These are phyloP conservation scores for Stagonosporopsis cucurbitacearum DNA, from an alignment of 2,329 filamentous ascomycete genomes.

Conservation along the genomic window DNA sequence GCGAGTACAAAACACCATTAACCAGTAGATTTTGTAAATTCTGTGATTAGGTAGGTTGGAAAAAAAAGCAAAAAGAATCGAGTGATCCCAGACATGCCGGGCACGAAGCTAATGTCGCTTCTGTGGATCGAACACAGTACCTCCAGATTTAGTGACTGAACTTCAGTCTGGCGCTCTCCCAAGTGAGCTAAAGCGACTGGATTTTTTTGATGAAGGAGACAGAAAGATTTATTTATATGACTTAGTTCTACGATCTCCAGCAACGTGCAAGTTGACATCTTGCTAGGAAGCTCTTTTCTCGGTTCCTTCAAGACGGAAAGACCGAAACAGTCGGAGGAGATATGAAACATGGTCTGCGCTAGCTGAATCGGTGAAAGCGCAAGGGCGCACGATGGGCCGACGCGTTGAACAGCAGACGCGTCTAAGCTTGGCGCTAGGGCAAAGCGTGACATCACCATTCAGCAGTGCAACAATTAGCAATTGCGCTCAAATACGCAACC, in stretches of 20 bases:
- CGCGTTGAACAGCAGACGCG: background rate
- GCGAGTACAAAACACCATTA: too few species aligned
- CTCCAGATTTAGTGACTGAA: slow-evolving; percentile 41
- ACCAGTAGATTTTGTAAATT: too few species aligned
- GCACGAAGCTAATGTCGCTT: slow-evolving; percentile 33
- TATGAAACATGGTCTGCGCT: background rate
- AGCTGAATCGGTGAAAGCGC: background rate
- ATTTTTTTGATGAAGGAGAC: slow-evolving; percentile 17
- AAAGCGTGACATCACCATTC: slow-evolving; percentile 14
- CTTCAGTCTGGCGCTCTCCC: slow-evolving; percentile 44
- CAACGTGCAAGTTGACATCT: too few species aligned
- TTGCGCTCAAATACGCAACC: background rate
- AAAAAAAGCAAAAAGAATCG: slow-evolving; percentile 14
- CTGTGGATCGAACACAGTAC: slow-evolving; percentile 42
- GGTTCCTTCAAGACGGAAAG: too few species aligned
- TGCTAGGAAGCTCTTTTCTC: too few species aligned
- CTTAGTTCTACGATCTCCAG: too few species aligned
- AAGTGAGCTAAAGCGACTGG: slow-evolving; percentile 41
- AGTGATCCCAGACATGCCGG: slow-evolving; percentile 7
- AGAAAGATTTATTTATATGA: too few species aligned
- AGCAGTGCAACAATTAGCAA: background rate
- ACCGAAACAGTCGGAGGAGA: background rate
- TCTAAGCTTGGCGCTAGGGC: background rate
- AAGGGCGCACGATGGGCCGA: background rate
- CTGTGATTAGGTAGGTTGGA: background rate